Evolutionary conservation across 331 rosid species (phyloP).

Genomic region (Spiraea crenata): DNA sequence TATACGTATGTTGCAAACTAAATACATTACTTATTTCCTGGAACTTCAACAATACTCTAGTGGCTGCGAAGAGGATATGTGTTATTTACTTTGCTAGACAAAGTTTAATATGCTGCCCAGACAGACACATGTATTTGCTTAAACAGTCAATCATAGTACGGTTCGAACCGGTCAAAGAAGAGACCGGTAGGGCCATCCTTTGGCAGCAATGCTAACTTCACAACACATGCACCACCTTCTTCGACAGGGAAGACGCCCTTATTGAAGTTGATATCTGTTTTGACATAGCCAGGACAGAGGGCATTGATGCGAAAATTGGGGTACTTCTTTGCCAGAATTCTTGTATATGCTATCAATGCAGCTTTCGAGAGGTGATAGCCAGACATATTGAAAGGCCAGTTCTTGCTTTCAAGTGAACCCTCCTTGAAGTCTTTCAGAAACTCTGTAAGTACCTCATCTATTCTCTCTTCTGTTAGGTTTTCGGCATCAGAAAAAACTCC

Average conservation of each 20-base stretch:
- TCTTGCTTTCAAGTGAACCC: conserved; percentile 38
- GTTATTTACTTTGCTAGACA: no score
- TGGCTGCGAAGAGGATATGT: no score
- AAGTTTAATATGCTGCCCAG: no score
- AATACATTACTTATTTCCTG: no score
- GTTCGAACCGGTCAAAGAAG: conserved; percentile 16
- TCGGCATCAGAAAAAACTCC: conserved; percentile 30
- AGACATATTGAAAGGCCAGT: conserved; percentile 24
- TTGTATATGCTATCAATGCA: conserved; percentile 55
- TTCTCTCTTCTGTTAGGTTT: conserved; percentile 33
- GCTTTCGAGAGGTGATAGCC: conserved; percentile 53
- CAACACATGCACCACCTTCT: conserved; percentile 40
- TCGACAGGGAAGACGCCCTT: conserved; percentile 28
- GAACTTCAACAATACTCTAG: no score
- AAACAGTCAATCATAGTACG: no score
- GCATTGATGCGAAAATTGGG: conserved; percentile 9
- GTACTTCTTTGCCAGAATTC: conserved; percentile 46
- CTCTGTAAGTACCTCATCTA: conserved; percentile 34
- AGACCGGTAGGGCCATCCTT: conserved; percentile 34
- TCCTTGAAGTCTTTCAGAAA: conserved; percentile 38
- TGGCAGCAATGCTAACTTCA: conserved; percentile 37
- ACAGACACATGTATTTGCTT: no score
- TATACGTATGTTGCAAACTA: no score
- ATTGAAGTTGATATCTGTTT: conserved; percentile 33
- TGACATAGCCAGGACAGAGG: conserved; percentile 23